Percentiles rank a stretch among this genome's conserved stretches.
phyloP scores from a whole-genome alignment of 2,329 filamentous ascomycete genomes.

The Venturiaceae sp. region DNA sequence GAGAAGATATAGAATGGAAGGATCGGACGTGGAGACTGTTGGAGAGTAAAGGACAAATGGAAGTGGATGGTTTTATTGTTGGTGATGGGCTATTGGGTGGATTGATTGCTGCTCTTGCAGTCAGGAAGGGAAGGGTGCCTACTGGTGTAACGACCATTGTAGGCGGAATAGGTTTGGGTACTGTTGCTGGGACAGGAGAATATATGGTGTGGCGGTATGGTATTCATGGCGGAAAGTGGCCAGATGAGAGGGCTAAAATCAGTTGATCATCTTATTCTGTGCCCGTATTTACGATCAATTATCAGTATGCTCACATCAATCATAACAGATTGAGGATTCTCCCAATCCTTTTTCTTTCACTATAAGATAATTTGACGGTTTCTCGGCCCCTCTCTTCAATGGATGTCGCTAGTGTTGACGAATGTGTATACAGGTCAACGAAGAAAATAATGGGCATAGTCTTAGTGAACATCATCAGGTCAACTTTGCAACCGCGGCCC shows the following conservation, averaged over 20 bases:
- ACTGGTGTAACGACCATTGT: slow-evolving; percentile 28
- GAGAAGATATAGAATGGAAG: slow-evolving; percentile 52
- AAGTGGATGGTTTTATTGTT: slow-evolving; percentile 47
- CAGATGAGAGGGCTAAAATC: neutral
- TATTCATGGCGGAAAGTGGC: slow-evolving; percentile 30
- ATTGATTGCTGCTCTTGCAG: slow-evolving; percentile 20
- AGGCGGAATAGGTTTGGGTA: slow-evolving; percentile 39
- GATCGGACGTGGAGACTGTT: slow-evolving; percentile 54
- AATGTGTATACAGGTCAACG: too few species aligned
- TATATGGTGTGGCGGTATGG: slow-evolving; percentile 43
- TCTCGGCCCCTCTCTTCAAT: too few species aligned
- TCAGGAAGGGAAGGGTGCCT: slow-evolving; percentile 18
- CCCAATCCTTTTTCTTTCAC: too few species aligned
- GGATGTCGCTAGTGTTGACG: too few species aligned
- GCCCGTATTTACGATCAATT: too few species aligned
- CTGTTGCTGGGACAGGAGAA: slow-evolving; percentile 37
- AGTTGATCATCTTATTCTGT: too few species aligned
- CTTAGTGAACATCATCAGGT: too few species aligned
- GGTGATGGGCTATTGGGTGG: slow-evolving; percentile 30
- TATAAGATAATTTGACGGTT: too few species aligned
- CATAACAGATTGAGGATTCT: too few species aligned
- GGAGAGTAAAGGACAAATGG: slow-evolving; percentile 47
- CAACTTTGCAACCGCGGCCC: too few species aligned
- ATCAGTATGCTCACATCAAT: too few species aligned
- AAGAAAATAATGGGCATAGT: too few species aligned